Evolutionary conservation across 2,329 filamentous ascomycete genomes (phyloP).

Genomic region (Madurella mycetomatis): DNA sequence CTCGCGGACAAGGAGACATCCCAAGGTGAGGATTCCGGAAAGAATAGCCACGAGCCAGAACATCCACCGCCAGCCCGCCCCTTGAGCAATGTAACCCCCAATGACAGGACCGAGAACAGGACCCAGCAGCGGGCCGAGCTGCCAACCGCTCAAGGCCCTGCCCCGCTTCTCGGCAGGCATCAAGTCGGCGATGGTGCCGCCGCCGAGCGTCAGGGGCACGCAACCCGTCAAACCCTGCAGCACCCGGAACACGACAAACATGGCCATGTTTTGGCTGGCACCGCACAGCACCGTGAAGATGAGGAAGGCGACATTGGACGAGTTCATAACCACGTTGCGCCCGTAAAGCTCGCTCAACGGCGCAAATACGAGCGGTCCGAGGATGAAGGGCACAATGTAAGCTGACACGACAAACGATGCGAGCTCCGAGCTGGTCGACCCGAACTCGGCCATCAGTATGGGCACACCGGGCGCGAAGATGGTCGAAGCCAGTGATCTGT

Average conservation of each 20-base stretch:
- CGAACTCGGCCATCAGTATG: too few relatives aligned
- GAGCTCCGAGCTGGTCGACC: too few relatives aligned
- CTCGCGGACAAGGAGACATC: conserved; percentile 40
- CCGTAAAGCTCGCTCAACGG: conserved; percentile 62
- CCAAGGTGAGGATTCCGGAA: conserved; percentile 30
- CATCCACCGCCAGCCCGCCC: conserved; percentile 47
- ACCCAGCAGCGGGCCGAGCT: conserved; percentile 35
- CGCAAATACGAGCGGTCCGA: conserved; percentile 53
- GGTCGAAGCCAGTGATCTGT: too few relatives aligned
- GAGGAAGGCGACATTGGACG: conserved; percentile 56
- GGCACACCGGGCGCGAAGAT: too few relatives aligned
- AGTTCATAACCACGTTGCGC: conserved; percentile 50
- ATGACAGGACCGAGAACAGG: conserved; percentile 44
- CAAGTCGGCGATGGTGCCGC: conserved; percentile 50
- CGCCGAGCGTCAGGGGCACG: conserved; percentile 44
- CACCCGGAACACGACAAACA: conserved; percentile 55
- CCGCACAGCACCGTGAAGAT: conserved; percentile 61
- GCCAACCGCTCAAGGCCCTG: conserved; percentile 46
- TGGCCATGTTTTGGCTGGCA: conserved; percentile 47
- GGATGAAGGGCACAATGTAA: conserved; percentile 36
- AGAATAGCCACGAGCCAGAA: conserved; percentile 47
- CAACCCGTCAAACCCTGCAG: conserved; percentile 55
- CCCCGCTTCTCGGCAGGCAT: conserved; percentile 44
- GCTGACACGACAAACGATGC: too few relatives aligned
- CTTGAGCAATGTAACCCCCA: conserved; percentile 45